phyloP scores from a whole-genome alignment of 163 green algal genomes.

The Chlamydomonas reinhardtii region DNA sequence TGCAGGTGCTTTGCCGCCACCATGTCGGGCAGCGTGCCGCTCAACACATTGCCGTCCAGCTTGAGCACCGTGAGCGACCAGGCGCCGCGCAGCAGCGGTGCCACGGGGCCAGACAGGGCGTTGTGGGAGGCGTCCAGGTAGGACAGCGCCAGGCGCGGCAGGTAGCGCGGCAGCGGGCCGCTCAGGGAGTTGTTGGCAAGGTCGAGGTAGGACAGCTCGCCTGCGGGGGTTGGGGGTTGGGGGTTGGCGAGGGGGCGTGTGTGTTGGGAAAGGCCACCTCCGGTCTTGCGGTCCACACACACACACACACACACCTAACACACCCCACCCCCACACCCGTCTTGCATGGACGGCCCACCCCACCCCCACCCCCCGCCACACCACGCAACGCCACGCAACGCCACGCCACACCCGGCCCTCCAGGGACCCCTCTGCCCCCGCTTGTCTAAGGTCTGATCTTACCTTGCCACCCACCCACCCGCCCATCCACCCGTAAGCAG shows the following conservation, averaged over 20 bases:
- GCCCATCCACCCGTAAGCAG: too few species aligned
- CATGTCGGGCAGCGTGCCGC: not conserved
- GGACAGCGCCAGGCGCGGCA: not conserved
- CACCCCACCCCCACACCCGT: too few species aligned
- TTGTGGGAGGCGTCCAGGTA: constrained; percentile 24
- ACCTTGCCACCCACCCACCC: too few species aligned
- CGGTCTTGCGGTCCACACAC: too few species aligned
- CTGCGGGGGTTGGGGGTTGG: not conserved
- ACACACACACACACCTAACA: too few species aligned
- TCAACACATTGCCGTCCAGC: not conserved
- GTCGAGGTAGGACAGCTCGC: not conserved
- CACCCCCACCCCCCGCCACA: too few species aligned
- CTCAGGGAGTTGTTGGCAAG: not conserved
- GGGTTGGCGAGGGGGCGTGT: not conserved
- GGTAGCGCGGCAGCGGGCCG: constrained; percentile 6
- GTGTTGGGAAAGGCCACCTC: too few species aligned
- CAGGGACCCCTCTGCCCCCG: too few species aligned
- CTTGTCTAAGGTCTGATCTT: too few species aligned
- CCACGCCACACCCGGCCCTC: too few species aligned
- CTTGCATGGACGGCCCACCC: too few species aligned
- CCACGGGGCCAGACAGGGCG: constrained; percentile 14
- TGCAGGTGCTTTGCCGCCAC: not conserved
- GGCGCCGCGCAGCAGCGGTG: constrained; percentile 21
- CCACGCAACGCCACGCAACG: too few species aligned
- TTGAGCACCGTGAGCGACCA: not conserved